Conservation (phyloP, 768 basidiomycete genomes). For the Leccinum truebloodii region DNA sequence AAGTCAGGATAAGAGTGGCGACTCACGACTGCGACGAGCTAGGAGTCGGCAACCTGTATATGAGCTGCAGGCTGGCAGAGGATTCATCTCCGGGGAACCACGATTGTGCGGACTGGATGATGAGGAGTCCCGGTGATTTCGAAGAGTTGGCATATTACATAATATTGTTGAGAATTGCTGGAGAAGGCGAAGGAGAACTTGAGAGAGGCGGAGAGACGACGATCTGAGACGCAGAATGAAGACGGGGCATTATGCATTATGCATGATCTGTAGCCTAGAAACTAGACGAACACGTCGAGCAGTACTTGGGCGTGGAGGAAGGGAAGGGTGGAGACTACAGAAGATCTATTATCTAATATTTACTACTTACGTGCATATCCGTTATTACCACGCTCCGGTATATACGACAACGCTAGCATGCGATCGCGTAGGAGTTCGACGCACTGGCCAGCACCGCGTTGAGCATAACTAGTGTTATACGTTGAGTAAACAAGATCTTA, state of each 20-base stretch:
- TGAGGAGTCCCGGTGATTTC: too few relatives aligned
- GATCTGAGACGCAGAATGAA: not conserved
- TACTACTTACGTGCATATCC: too few relatives aligned
- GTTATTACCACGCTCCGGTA: too few relatives aligned
- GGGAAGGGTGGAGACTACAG: not conserved
- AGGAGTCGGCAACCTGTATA: slow-evolving; percentile 63
- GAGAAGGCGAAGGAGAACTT: slow-evolving; percentile 42
- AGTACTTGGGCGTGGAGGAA: not conserved
- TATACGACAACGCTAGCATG: too few relatives aligned
- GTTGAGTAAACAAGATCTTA: too few relatives aligned
- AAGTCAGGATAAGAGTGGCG: not conserved
- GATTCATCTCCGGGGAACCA: slow-evolving; percentile 48
- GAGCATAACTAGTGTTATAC: too few relatives aligned
- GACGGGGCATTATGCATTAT: slow-evolving; percentile 6
- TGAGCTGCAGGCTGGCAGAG: slow-evolving; percentile 54
- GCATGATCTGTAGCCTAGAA: not conserved
- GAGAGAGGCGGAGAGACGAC: slow-evolving; percentile 26
- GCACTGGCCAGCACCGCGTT: too few relatives aligned
- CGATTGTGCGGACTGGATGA: slow-evolving; percentile 63
- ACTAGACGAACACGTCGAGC: slow-evolving; percentile 6
- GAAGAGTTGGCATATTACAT: slow-evolving; percentile 49
- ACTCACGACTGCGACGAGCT: slow-evolving; percentile 78
- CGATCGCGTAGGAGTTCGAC: too few relatives aligned
- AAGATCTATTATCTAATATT: too few relatives aligned
- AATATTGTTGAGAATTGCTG: slow-evolving; percentile 51